A percentile compares a stretch with the other conserved stretches of the same genome.
Conservation (phyloP, 2,329 filamentous ascomycete genomes). For the Ramularia endophylla region DNA sequence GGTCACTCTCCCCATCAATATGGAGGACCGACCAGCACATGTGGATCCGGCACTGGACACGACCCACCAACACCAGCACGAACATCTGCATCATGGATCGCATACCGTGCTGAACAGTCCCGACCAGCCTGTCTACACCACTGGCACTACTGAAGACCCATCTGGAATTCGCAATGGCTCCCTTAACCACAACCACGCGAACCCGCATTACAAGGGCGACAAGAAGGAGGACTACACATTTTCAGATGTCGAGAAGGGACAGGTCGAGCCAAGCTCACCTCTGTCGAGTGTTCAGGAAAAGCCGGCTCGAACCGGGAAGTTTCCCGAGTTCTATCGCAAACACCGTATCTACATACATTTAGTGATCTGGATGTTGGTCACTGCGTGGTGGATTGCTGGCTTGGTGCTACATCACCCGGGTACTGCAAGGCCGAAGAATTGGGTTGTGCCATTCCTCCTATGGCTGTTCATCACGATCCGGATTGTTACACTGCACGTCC, state of each 20-base stretch:
- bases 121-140: slow-evolving; percentile 17
- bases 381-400: slow-evolving; percentile 69
- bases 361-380: slow-evolving; percentile 21
- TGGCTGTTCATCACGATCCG: slow-evolving; percentile 71
- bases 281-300: slow-evolving; percentile 10
- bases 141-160: slow-evolving; percentile 16
- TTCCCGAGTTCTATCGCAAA: slow-evolving; percentile 39
- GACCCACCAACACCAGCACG: slow-evolving; percentile 35
- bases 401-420: slow-evolving; percentile 66
- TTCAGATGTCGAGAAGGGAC: slow-evolving; percentile 18
- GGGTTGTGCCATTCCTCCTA: slow-evolving; percentile 77
- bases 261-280: slow-evolving; percentile 12
- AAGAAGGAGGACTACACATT: slow-evolving; percentile 17
- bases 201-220: slow-evolving; percentile 11
- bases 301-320: slow-evolving; percentile 12
- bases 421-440: slow-evolving; percentile 49
- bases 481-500: slow-evolving; percentile 66
- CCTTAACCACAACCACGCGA: slow-evolving; percentile 13
- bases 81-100: slow-evolving; percentile 34
- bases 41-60: slow-evolving; percentile 34
- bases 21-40: background rate
- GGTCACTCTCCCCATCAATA: background rate
- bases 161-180: slow-evolving; percentile 17
- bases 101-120: slow-evolving; percentile 13
- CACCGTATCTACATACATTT: slow-evolving; percentile 41